phyloP scores from a whole-genome alignment of 345 rosid genomes.

The Citrus mangshanensis region DNA sequence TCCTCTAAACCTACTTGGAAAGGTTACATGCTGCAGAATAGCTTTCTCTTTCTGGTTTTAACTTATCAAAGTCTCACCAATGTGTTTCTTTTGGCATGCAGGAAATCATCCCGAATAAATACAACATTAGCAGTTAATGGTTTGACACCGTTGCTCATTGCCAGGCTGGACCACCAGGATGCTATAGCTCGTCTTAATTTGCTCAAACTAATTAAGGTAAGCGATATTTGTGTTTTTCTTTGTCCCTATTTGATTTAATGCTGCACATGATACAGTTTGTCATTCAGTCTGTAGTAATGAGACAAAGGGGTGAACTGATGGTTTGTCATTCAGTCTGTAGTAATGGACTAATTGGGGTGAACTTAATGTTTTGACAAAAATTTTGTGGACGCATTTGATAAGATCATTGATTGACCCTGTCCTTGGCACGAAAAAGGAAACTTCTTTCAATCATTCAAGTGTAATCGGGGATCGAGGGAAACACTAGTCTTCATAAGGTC shows the following conservation, averaged over 20 bases:
- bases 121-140: constrained; percentile 96
- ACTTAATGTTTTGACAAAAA: background rate
- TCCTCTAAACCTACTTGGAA: background rate
- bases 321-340: background rate
- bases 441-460: background rate
- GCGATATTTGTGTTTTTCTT: background rate
- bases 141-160: constrained; percentile 81
- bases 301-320: background rate
- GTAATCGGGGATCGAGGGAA: background rate
- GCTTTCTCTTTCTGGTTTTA: background rate
- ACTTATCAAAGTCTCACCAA: background rate
- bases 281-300: background rate
- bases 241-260: background rate
- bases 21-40: background rate
- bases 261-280: background rate
- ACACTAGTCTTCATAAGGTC: background rate
- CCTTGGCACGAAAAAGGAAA: background rate
- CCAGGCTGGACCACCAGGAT: constrained; percentile 93
- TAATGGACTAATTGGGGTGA: background rate
- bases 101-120: constrained; percentile 92
- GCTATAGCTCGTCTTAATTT: constrained; percentile 96
- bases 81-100: constrained; percentile 32
- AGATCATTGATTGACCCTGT: background rate
- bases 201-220: constrained; percentile 87
- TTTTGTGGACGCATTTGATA: background rate